Evolutionary conservation across 2,329 filamentous ascomycete genomes (phyloP), one percentile per base, ranked within the genome.

Genomic region (Penicillium frequentans): DNA sequence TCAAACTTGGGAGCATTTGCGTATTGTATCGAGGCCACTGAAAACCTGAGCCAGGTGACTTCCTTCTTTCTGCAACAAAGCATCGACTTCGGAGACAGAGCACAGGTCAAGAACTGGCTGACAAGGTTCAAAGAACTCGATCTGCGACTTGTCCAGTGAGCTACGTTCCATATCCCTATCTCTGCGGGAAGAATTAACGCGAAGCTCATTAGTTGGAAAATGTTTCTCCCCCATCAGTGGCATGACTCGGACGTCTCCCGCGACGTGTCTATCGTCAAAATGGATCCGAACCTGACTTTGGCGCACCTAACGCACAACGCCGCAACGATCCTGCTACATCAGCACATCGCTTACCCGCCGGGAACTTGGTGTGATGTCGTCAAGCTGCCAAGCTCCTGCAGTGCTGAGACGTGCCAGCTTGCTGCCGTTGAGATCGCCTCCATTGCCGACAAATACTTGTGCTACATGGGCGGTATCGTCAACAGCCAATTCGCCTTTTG

Each of bases 271-370:
- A 46, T 57, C 6, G 63, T 56, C 51, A 64, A 58, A 10, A 79
- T 79, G 69, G 80, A 82, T 49, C 79, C 80, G 0, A 82, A 81
- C 46, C 64, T 82, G 19, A 81, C 79, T 0, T 64, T 81, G 0
- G 79, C 79, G 0, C 79, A 82, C 33, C 69, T 79, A 6, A 81
- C 78, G 0, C 79, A 82, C 50, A 81, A 81, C 51, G 77, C 78
- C 0, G 79, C 79, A 0, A 80, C 79, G 67, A 80, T 82, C 19
- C 66, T 81, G 0, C 64, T 82, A 0, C 79, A 82, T 49, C 66
- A 58, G 16, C 49, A 45, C 4, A 49, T 54, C 21, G 52, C 43
- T 21, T 54, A 54, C 31, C 52, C 52, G 33, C 52, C 52, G 16
- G 45, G 35, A 13, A 45, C 47, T 9, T 54, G 52, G 52, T 45